These are phyloP conservation scores for Immersiporthe knoxdaviesiana DNA, from an alignment of 2,329 filamentous ascomycete genomes.

Conservation along the genomic window DNA sequence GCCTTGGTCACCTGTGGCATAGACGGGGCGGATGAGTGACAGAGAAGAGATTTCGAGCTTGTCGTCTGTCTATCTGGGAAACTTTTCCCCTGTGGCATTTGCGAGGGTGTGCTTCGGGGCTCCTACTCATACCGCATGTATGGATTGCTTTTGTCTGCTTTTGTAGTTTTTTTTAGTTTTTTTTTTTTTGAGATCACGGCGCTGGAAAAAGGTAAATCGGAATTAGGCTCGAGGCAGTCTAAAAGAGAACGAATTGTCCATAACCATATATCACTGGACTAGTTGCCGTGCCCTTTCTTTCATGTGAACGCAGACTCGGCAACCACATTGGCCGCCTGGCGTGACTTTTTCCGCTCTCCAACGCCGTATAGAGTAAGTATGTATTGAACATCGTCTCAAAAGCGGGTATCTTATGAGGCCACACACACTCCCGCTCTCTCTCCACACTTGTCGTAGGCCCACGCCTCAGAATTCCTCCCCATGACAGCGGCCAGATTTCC, in stretches of 20 bases:
- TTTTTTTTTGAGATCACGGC: slow-evolving; percentile 8
- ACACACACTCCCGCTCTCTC: not conserved
- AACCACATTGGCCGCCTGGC: not conserved
- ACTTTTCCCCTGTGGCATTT: not conserved
- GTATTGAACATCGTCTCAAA: slow-evolving; percentile 17
- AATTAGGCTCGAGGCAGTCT: slow-evolving; percentile 2
- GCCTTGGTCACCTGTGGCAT: slow-evolving; percentile 94
- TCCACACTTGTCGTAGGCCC: slow-evolving; percentile 22
- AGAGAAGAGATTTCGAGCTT: too few species aligned
- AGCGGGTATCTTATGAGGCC: slow-evolving; percentile 20
- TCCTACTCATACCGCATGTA: not conserved
- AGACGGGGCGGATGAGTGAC: slow-evolving; percentile 36
- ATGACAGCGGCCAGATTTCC: slow-evolving; percentile 78
- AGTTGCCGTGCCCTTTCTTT: not conserved
- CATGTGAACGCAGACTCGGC: not conserved
- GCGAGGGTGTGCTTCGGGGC: not conserved
- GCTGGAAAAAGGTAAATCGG: not conserved
- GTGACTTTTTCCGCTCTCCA: not conserved
- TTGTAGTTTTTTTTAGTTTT: too few species aligned
- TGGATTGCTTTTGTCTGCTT: slow-evolving; percentile 1
- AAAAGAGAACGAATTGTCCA: not conserved
- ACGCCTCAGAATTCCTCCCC: slow-evolving; percentile 57
- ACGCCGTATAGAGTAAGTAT: slow-evolving; percentile 10
- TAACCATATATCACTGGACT: not conserved
- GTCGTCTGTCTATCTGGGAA: not conserved